Percentiles rank a stretch among this genome's conserved stretches.
These are phyloP conservation scores for Vigna nakashimae DNA, from an alignment of 306 rosid species.

Conservation along the genomic window DNA sequence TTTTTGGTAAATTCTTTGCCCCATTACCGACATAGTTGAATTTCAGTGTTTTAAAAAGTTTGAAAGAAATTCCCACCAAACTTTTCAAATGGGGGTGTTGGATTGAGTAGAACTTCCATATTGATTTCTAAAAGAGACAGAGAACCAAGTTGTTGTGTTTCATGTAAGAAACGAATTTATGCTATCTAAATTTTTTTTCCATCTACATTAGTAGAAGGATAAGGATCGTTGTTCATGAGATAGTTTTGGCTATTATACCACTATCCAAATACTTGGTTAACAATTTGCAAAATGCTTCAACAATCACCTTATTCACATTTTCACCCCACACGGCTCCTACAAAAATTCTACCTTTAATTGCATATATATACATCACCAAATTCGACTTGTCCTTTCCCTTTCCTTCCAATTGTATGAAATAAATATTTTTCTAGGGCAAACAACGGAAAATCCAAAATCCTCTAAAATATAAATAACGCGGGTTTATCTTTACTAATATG, in stretches of 20 bases:
- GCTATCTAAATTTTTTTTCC: not conserved
- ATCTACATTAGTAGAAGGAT: not conserved
- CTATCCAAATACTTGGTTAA: slow-evolving; percentile 1
- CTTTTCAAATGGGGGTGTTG: slow-evolving; percentile 27
- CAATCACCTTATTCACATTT: slow-evolving; percentile 18
- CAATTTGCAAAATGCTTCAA: slow-evolving; percentile 22
- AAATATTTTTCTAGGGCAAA: slow-evolving; percentile 17
- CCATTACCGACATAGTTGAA: slow-evolving; percentile 30
- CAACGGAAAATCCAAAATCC: not conserved
- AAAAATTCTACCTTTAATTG: slow-evolving; percentile 10
- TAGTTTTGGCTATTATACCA: not conserved
- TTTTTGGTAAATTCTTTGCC: slow-evolving; percentile 24
- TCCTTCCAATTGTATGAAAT: slow-evolving; percentile 28
- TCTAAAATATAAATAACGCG: slow-evolving; percentile 12
- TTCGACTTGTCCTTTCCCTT: slow-evolving; percentile 14
- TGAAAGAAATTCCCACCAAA: slow-evolving; percentile 33
- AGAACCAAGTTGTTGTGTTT: slow-evolving; percentile 17
- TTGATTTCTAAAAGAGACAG: slow-evolving; percentile 27
- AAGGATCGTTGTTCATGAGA: slow-evolving; percentile 8
- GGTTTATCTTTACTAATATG: slow-evolving; percentile 15
- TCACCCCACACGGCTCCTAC: not conserved
- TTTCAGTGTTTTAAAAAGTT: slow-evolving; percentile 18
- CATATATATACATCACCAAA: slow-evolving; percentile 11
- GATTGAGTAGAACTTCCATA: slow-evolving; percentile 36
- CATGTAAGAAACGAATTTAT: slow-evolving; percentile 28